Percentiles rank a stretch among this genome's conserved stretches.
Evolutionary conservation across 345 rosid genomes (phyloP).

Genomic region (Populus ilicifolia): DNA sequence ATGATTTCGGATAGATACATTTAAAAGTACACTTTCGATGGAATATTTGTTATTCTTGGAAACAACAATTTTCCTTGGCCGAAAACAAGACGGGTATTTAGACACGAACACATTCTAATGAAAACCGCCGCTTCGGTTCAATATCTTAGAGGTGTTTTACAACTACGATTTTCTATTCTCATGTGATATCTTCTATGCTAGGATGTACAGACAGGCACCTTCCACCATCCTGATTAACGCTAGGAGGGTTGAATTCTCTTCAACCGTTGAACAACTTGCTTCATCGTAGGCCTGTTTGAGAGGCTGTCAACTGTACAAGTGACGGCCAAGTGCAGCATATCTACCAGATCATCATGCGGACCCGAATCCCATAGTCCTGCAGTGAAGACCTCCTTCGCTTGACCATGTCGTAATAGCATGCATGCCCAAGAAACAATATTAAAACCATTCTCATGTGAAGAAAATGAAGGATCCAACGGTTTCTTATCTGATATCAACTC

Average conservation of each 20-base stretch:
- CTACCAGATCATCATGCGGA: conserved; percentile 30
- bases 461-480: conserved; percentile 38
- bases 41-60: neutral
- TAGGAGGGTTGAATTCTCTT: conserved; percentile 25
- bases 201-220: neutral
- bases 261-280: conserved; percentile 26
- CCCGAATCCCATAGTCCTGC: conserved; percentile 28
- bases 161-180: neutral
- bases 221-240: neutral
- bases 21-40: neutral
- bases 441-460: conserved; percentile 32
- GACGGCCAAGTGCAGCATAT: conserved; percentile 33
- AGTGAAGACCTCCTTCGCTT: conserved; percentile 33
- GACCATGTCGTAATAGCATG: conserved; percentile 30
- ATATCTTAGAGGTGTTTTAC: neutral
- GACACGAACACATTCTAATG: neutral
- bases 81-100: neutral
- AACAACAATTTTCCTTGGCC: neutral
- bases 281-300: conserved; percentile 36
- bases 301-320: conserved; percentile 23
- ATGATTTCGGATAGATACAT: neutral
- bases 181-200: neutral
- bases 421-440: conserved; percentile 38
- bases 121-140: neutral
- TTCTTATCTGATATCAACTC: conserved; percentile 37